Percentiles rank a stretch among this genome's conserved stretches.
These are phyloP conservation scores for Alternaria arbusti DNA, from an alignment of 2,329 filamentous ascomycete genomes.

Conservation along the genomic window DNA sequence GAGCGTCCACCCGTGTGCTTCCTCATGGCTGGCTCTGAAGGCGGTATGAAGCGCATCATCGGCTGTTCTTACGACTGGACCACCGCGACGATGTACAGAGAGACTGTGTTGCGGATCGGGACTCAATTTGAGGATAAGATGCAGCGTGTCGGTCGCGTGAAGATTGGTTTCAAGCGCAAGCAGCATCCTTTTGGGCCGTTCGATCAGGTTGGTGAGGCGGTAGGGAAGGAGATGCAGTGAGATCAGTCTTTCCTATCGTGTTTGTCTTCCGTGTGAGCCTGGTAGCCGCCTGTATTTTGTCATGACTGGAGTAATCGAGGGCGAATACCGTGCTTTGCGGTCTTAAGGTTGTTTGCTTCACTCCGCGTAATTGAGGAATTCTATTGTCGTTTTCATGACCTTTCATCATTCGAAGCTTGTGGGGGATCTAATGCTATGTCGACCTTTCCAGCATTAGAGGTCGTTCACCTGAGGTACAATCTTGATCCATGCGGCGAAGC, in stretches of 20 bases:
- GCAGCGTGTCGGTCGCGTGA: conserved; percentile 41
- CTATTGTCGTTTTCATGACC: accelerated
- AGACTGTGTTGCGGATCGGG: conserved; percentile 54
- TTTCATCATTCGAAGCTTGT: accelerated
- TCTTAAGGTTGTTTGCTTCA: no score
- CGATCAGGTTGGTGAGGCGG: conserved; percentile 29
- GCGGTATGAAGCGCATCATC: conserved; percentile 55
- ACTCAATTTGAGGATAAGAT: conserved; percentile 48
- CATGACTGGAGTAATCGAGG: accelerated
- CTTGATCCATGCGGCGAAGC: background rate
- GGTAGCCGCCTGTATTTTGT: no score
- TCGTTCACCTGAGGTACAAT: background rate
- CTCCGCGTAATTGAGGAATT: no score
- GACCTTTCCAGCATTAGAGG: accelerated
- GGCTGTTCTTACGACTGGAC: conserved; percentile 56
- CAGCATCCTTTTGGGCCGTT: conserved; percentile 44
- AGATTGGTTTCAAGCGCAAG: conserved; percentile 33
- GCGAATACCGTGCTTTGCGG: accelerated
- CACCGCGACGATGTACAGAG: conserved; percentile 50
- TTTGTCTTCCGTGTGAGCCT: no score
- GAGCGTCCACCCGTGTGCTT: conserved; percentile 51
- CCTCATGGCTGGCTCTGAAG: conserved; percentile 54
- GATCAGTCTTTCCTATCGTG: no score
- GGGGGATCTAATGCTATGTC: background rate
- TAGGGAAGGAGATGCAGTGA: conserved; percentile 20